These are phyloP conservation scores for Chlorociboria aeruginascens DNA, from an alignment of 495 filamentous ascomycete genomes.

Conservation along the genomic window DNA sequence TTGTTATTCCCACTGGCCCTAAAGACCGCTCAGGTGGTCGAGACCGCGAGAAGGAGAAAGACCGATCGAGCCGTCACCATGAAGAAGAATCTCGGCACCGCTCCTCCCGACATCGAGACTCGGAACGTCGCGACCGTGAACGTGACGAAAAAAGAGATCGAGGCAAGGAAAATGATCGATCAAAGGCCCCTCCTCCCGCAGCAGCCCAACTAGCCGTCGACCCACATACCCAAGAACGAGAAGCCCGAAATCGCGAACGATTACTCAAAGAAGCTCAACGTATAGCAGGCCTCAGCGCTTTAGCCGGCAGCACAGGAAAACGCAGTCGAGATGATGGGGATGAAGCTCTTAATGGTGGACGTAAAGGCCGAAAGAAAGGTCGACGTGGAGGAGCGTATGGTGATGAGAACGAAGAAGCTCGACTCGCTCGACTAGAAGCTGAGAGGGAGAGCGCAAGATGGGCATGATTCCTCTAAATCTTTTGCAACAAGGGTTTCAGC, in stretches of 20 bases:
- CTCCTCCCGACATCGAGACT: neutral
- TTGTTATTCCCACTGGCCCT: constrained; percentile 18
- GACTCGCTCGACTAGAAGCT: constrained; percentile 28
- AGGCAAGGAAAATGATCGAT: constrained; percentile 29
- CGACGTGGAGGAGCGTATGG: constrained; percentile 30
- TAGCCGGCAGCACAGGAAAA: constrained; percentile 20
- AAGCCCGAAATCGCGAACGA: constrained; percentile 63
- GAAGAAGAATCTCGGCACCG: constrained; percentile 3
- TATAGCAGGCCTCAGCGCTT: constrained; percentile 38
- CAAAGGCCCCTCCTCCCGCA: constrained; percentile 3
- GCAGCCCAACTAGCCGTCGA: constrained; percentile 30
- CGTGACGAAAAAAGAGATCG: constrained; percentile 9
- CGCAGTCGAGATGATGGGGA: constrained; percentile 33
- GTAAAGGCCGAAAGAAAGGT: constrained; percentile 31
- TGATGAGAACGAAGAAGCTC: constrained; percentile 36
- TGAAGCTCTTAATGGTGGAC: constrained; percentile 27
- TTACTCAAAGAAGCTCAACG: constrained; percentile 68
- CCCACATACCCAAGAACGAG: constrained; percentile 64
- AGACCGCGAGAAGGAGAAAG: constrained; percentile 15
- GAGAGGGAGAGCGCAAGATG: constrained; percentile 22
- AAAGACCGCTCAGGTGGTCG: constrained; percentile 15
- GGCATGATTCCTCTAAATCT: constrained; percentile 1
- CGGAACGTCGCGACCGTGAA: constrained; percentile 4
- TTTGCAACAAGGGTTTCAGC: too few relatives aligned
- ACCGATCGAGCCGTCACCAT: constrained; percentile 9